phyloP scores from a whole-genome alignment of 1,139 yeast species.

The Schwanniomyces etchellsii region DNA sequence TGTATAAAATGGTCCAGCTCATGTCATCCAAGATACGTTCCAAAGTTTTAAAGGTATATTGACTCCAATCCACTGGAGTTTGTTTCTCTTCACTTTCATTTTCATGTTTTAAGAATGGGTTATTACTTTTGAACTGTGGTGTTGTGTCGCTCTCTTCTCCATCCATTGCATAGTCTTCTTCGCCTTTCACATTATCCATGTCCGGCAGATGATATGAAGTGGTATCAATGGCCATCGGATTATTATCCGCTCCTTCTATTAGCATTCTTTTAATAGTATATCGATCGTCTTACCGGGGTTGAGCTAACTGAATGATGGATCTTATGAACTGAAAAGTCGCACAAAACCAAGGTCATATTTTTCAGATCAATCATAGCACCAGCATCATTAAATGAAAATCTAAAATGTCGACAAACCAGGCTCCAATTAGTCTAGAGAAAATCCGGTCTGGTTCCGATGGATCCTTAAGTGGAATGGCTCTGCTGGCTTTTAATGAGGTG shows the following conservation, averaged over 20 bases:
- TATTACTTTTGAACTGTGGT: constrained; percentile 9
- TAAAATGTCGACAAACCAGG: constrained; percentile 1
- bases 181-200: too few relatives aligned
- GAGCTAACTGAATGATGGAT: too few relatives aligned
- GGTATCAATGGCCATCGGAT: too few relatives aligned
- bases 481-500: constrained; percentile 44
- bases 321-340: too few relatives aligned
- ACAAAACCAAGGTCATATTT: too few relatives aligned
- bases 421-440: constrained; percentile 28
- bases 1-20: constrained; percentile 34
- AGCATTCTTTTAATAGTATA: neutral
- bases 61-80: constrained; percentile 6
- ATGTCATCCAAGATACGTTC: constrained; percentile 65
- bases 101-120: constrained; percentile 15
- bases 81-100: neutral
- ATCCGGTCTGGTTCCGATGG: constrained; percentile 36
- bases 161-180: too few relatives aligned
- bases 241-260: too few relatives aligned
- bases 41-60: constrained; percentile 51
- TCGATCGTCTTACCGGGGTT: too few relatives aligned
- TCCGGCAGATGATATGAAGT: too few relatives aligned
- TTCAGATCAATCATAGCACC: too few relatives aligned
- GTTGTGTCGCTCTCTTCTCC: neutral
- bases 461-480: constrained; percentile 26
- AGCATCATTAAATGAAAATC: too few relatives aligned